Evolutionary conservation across 768 basidiomycete genomes (phyloP).

Genomic region (Mycena indigotica): DNA sequence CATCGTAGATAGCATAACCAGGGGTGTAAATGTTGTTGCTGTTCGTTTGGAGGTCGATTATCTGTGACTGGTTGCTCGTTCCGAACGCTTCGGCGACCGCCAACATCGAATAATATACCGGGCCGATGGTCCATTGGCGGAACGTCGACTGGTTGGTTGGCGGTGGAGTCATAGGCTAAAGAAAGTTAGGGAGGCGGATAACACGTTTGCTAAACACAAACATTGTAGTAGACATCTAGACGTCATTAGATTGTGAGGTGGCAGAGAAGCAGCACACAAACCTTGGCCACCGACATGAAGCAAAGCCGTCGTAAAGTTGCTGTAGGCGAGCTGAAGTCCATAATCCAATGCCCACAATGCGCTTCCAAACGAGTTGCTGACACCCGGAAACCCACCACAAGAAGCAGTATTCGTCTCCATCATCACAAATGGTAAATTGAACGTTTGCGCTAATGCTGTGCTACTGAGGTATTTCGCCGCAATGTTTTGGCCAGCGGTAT

Average conservation of each 20-base stretch:
- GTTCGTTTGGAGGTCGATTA: slow-evolving; percentile 52
- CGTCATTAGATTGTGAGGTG: neutral
- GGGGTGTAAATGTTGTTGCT: slow-evolving; percentile 46
- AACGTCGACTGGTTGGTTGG: slow-evolving; percentile 45
- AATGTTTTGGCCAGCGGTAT: slow-evolving; percentile 53
- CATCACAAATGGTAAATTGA: slow-evolving; percentile 57
- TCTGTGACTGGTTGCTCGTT: slow-evolving; percentile 45
- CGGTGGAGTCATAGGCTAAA: slow-evolving; percentile 38
- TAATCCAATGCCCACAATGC: slow-evolving; percentile 69
- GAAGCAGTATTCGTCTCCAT: slow-evolving; percentile 73
- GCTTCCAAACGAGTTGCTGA: slow-evolving; percentile 63
- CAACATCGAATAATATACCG: slow-evolving; percentile 58
- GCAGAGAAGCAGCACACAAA: neutral
- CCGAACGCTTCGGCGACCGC: slow-evolving; percentile 57
- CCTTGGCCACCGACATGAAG: slow-evolving; percentile 27
- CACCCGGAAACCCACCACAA: slow-evolving; percentile 68
- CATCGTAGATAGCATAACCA: slow-evolving; percentile 58
- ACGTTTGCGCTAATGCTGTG: slow-evolving; percentile 43
- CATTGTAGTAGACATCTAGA: slow-evolving; percentile 27
- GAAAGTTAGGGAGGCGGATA: slow-evolving; percentile 28
- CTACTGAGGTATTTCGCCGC: slow-evolving; percentile 56
- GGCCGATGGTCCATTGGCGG: slow-evolving; percentile 59
- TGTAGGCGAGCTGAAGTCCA: slow-evolving; percentile 41
- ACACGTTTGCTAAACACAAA: slow-evolving; percentile 19
- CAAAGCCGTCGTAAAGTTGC: slow-evolving; percentile 37